Evolutionary conservation across 139 green algal genomes (phyloP), one percentile per base, ranked within the genome.

Genomic region (Ulvella scutata): DNA sequence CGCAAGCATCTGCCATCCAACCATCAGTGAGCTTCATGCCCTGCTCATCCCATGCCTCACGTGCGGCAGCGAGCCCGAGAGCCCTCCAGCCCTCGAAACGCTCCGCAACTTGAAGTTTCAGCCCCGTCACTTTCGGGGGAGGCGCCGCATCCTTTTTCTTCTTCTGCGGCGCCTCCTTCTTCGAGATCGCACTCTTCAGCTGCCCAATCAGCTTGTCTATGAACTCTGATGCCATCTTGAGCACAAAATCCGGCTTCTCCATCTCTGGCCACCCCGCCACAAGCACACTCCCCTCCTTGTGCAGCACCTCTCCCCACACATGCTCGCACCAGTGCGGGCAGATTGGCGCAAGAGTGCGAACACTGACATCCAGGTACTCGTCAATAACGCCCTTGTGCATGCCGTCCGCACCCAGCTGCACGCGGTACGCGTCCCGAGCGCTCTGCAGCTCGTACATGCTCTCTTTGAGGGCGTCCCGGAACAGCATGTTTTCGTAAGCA

Each of bases 251-350:
- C 0, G 91, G 86, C 38, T 80, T 62, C 3, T 44, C 31, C 2
- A 76, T 77, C n/a, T 62, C 4, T 1, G 93, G 93, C 88, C 86
- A 97, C 26, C 94, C 93, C 3, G 88, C 87, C 0, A 81, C 92
- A 9, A 96, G 72, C 9, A 87, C 85, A 26, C 37, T 77, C 9
- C 84, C 76, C 28, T 75, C n/a, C 72, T 79, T 83, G 43, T 87
- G 85, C 61, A 97, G 84, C 33, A 96, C 21, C 31, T 82, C 82
- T 26, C 79, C 43, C 93, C 94, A 99, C 4, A 97, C 78, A 83
- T 99, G 92, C 75, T 99, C 95, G 38, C 79, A 84, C 29, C 85
- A 93, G 86, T 99, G 95, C 7, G 95, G 95, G 7, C 81, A 88
- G 81, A 99, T 92, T 75, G 95, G 95, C 28, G 85, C 82, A 73